A percentile compares a stretch with the other conserved stretches of the same genome.
Evolutionary conservation across 495 filamentous ascomycete genomes (phyloP).

Genomic region (Oidiodendron maius): DNA sequence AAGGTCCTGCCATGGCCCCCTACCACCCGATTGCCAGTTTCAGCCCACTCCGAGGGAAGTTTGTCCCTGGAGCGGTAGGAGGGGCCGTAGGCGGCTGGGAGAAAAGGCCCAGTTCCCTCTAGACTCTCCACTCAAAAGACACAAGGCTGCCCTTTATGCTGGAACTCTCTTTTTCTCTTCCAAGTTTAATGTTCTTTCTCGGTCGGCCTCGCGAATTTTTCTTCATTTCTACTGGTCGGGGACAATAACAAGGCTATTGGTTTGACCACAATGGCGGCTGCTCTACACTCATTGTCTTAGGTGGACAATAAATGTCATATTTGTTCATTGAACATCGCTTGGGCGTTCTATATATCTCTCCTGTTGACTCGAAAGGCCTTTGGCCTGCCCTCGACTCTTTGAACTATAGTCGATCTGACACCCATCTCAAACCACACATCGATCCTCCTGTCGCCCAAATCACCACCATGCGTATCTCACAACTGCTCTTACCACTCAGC

Average conservation of each 20-base stretch:
- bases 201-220: not conserved
- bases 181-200: too few species aligned
- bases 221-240: too few species aligned
- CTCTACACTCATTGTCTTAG: not conserved
- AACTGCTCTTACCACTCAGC: slow-evolving; percentile 5
- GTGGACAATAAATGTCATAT: not conserved
- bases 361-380: not conserved
- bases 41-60: too few species aligned
- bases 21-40: too few species aligned
- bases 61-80: too few species aligned
- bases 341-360: slow-evolving; percentile 1
- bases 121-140: too few species aligned
- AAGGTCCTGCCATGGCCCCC: too few species aligned
- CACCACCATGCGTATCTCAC: slow-evolving; percentile 11
- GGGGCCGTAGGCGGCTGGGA: too few species aligned
- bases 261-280: too few species aligned
- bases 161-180: too few species aligned
- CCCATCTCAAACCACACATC: not conserved
- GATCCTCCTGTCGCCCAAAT: not conserved
- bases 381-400: not conserved
- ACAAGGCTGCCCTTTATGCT: too few species aligned
- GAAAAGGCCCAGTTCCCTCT: too few species aligned
- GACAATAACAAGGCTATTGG: not conserved
- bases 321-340: not conserved
- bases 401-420: not conserved